Base-by-base conservation (phyloP, 148 eudicot genomes). In the Gaultheria prostrata region DNA sequence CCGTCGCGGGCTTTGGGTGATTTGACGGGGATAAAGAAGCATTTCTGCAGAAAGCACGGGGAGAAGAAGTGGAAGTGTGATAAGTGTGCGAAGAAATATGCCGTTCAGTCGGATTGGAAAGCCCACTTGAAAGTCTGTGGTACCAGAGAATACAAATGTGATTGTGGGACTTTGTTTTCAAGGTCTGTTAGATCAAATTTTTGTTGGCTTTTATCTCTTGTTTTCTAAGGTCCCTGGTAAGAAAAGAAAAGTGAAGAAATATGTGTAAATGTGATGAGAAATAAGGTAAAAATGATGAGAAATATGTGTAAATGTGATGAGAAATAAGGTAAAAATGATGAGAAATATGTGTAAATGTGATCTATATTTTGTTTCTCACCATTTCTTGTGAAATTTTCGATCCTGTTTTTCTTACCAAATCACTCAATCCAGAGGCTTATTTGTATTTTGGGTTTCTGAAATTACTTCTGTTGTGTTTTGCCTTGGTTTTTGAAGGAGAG, bases 11-110 rank as follows among this genome's bases (percentile, higher is more conserved):
- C 84, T 5, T 8, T 82, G 21, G 84, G 84, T 4, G 84, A 82
- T 72, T 77, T 82, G 67, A 82, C 84, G 3, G 84, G 84, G 33
- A 82, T 82, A 32, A 82, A 82, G 78, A 82, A 82, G 84, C 84
- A 82, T 35, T 82, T 50, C 84, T 82, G 78, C 61, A 53, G 84
- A 53, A 82, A 82, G 11, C 84, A 82, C 21, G 84, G 84, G 33
- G 84, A 82, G 84, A 82, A 82, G 69, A 82, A 82, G 78, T 82
- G 78, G 78, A 82, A 82, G 17, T 82, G 84, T 33, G 84, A 82
- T 8, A 82, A 72, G 78, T 82, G 84, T 5, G 74, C 78, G 7
- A 82, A 82, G 84, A 82, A 72, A 73, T 82, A 82, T 24, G 84
- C 84, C 5, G 84, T 82, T n/a, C 84, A 82, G 24, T 82, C 84